Conservation (phyloP, 495 filamentous ascomycete genomes). For the Barbatosphaeria neglecta region DNA sequence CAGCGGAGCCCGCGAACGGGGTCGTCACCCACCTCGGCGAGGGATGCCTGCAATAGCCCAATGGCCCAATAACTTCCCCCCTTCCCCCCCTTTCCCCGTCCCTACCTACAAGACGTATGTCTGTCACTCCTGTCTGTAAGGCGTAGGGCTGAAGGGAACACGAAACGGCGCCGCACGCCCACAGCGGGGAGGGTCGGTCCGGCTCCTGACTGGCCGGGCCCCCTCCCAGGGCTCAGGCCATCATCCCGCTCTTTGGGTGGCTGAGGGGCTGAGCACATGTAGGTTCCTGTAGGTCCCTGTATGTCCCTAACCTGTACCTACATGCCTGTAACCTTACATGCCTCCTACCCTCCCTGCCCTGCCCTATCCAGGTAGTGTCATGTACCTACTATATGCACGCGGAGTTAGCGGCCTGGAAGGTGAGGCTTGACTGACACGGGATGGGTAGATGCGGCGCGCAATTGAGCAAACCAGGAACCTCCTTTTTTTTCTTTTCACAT, state of each 20-base stretch:
- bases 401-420: neutral
- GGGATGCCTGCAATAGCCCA: no score
- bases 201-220: neutral
- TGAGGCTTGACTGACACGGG: neutral
- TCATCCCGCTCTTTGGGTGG: neutral
- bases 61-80: neutral
- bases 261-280: no score
- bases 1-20: neutral
- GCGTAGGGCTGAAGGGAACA: neutral
- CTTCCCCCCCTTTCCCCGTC: neutral
- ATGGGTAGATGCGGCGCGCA: no score
- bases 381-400: no score
- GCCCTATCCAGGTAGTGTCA: no score
- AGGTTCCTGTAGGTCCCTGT: no score
- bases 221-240: no score
- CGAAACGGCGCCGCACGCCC: neutral
- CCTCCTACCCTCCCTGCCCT: no score
- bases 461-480: neutral
- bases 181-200: neutral
- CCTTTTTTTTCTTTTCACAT: no score
- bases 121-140: conserved; percentile 1
- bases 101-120: neutral
- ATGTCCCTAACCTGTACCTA: no score
- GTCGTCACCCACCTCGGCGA: neutral
- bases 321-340: no score